phyloP scores from a whole-genome alignment of 23 red algal genomes.

The Cyanidiococcus yangmingshanensis region DNA sequence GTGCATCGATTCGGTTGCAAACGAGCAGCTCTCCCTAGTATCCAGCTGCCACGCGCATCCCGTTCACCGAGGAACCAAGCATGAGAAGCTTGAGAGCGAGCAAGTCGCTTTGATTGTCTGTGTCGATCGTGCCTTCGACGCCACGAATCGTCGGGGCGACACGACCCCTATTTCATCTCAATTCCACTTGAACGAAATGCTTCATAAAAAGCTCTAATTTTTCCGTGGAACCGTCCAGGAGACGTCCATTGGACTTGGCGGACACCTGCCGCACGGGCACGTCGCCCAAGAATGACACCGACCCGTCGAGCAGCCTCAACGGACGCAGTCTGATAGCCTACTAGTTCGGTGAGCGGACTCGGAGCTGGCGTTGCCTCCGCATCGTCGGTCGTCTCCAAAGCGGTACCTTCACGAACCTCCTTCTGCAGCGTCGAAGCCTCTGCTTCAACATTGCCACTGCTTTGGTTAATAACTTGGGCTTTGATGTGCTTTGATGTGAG shows the following conservation, averaged over 20 bases:
- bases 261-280: constrained; percentile 25
- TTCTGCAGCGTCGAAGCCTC: constrained; percentile 37
- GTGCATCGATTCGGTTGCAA: too few relatives aligned
- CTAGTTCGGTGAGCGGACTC: background rate
- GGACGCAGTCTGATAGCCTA: constrained; percentile 34
- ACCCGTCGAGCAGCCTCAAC: constrained; percentile 32
- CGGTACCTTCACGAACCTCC: constrained; percentile 19
- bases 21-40: too few relatives aligned
- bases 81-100: too few relatives aligned
- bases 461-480: constrained; percentile 54
- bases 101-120: too few relatives aligned
- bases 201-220: constrained; percentile 61
- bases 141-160: background rate
- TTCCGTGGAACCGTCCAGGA: constrained; percentile 56
- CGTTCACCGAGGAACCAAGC: too few relatives aligned
- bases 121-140: too few relatives aligned
- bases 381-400: background rate
- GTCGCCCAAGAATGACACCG: constrained; percentile 32
- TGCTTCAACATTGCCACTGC: constrained; percentile 26
- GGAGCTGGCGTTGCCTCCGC: background rate
- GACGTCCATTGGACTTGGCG: constrained; percentile 28
- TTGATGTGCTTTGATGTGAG: constrained; percentile 55
- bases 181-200: constrained; percentile 39
- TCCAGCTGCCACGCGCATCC: too few relatives aligned
- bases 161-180: background rate